Base-by-base conservation (phyloP, 305 asterid genomes). In the Petunia hybrid region DNA sequence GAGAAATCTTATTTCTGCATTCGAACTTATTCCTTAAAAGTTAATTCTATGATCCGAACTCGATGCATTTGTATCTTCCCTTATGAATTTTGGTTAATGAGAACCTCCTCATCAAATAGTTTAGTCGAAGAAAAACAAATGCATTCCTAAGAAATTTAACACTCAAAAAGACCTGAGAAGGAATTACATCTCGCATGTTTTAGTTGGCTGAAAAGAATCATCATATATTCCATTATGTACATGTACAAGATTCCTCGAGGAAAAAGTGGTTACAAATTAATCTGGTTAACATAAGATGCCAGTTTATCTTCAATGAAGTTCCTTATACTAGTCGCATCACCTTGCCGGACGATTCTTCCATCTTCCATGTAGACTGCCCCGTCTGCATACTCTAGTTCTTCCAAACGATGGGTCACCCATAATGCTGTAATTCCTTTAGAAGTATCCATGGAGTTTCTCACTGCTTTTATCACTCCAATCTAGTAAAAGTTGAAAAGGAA, bases 391-490 rank as follows among this genome's bases (percentile, higher is more conserved):
- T 91, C 91, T 2, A 95, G 93, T 87, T 95, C 99, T 83, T 95
- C 99, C 82, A 95, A 84, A 13, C 98, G 94, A 79, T 94, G 99
- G 3, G 98, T 94, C 2, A 94, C 98, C 97, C 99, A 95, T 76
- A 95, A 84, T 67, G 98, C 97, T 8, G 99, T 95, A 48, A 97
- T 90, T 62, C 88, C 97, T 69, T 81, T 59, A 5, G 95, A 89
- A 82, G 87, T 83, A 12, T 86, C 88, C 84, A 95, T n/a, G 57
- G 89, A 90, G 82, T 82, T 91, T 84, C 92, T 90, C 60, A 94
- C 95, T 16, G 98, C 98, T 84, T 88, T 86, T 66, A 95, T 85
- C 80, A 94, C 98, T 86, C 97, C 98, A 73, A 89, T 80, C 99
- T 94, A 78, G 22, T 76, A 84, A 14, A 83, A 64, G 36, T 41